These are phyloP conservation scores for Termitomyces sp. DNA, from an alignment of 768 basidiomycete species.

Conservation along the genomic window DNA sequence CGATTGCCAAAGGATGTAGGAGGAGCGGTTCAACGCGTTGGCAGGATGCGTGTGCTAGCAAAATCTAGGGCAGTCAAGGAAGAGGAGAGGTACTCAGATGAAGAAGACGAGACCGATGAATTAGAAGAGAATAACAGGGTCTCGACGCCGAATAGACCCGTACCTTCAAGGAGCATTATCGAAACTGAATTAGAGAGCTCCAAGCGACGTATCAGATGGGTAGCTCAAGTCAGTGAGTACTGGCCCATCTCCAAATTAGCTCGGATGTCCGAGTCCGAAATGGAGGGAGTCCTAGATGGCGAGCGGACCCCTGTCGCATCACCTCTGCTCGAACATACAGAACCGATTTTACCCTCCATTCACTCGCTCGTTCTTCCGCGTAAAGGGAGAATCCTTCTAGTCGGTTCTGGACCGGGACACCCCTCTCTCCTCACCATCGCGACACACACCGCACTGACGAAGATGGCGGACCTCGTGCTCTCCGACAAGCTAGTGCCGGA, in stretches of 20 bases:
- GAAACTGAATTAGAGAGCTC: conserved; percentile 41
- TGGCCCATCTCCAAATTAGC: conserved; percentile 83
- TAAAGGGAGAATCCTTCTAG: conserved; percentile 77
- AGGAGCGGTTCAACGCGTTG: conserved; percentile 68
- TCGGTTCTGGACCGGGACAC: conserved; percentile 95
- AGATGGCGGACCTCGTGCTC: conserved; percentile 80
- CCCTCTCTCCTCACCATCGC: conserved; percentile 89
- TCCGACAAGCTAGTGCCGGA: conserved; percentile 96
- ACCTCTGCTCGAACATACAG: conserved; percentile 6
- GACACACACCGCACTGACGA: conserved; percentile 74
- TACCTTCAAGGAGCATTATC: conserved; percentile 39
- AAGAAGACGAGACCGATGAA: conserved; percentile 33
- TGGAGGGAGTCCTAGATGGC: conserved; percentile 56
- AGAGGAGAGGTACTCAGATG: conserved; percentile 4
- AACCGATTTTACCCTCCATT: conserved; percentile 15
- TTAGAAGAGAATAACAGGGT: conserved; percentile 47
- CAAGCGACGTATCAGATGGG: conserved; percentile 81
- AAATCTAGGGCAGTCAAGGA: conserved; percentile 11
- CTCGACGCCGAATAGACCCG: conserved; percentile 65
- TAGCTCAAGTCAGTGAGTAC: conserved; percentile 94
- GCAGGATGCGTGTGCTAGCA: conserved; percentile 57
- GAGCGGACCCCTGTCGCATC: conserved; percentile 14
- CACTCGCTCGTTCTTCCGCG: conserved; percentile 30
- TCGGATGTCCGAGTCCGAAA: conserved; percentile 58
- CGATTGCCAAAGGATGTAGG: conserved; percentile 70